These are phyloP conservation scores for Termitomyces sp. DNA, from an alignment of 768 basidiomycete species.

Conservation along the genomic window DNA sequence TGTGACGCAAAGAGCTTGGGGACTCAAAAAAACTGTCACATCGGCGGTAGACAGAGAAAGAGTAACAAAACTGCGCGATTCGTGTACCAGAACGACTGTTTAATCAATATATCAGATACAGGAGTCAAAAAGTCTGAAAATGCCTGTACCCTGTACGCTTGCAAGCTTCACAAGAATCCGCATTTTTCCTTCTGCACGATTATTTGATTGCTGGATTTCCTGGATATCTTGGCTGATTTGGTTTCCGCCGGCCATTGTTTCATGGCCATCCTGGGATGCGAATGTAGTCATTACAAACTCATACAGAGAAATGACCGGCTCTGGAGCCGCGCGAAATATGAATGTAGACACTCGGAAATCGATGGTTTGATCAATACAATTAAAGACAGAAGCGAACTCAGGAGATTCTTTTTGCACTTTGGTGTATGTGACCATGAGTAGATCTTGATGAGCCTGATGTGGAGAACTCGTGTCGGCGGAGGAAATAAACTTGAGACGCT, in stretches of 20 bases:
- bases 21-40: constrained; percentile 68
- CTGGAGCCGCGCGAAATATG: constrained; percentile 82
- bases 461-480: constrained; percentile 39
- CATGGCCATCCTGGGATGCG: constrained; percentile 4
- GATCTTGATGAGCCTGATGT: constrained; percentile 45
- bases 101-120: not conserved
- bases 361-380: constrained; percentile 84
- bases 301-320: constrained; percentile 86
- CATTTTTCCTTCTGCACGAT: constrained; percentile 50
- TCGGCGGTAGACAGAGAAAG: constrained; percentile 88
- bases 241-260: not conserved
- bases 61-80: constrained; percentile 67
- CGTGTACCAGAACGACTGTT: constrained; percentile 75
- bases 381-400: constrained; percentile 72
- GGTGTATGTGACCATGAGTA: constrained; percentile 74
- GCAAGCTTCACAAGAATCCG: constrained; percentile 80
- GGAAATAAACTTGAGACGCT: constrained; percentile 59
- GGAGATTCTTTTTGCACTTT: constrained; percentile 83
- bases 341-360: constrained; percentile 88
- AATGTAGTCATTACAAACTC: constrained; percentile 99
- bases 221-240: not conserved
- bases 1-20: constrained; percentile 69
- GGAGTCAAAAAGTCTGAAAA: not conserved
- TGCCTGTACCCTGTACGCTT: constrained; percentile 64
- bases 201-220: not conserved